Evolutionary conservation across 495 filamentous ascomycete genomes (phyloP).

Genomic region (Hypoxylon crocopeplum): DNA sequence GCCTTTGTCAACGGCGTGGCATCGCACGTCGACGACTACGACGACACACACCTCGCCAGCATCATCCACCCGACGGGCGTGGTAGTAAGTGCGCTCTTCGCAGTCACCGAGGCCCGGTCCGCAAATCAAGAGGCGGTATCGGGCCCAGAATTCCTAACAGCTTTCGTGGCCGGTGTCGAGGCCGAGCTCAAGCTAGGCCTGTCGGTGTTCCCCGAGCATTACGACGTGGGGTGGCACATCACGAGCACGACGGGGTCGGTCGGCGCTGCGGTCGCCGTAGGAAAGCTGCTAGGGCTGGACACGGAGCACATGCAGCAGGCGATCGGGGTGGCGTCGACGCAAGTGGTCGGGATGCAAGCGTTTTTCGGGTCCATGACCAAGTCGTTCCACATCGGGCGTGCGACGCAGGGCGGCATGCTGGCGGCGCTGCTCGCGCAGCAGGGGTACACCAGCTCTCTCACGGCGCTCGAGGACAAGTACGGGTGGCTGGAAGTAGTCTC

Average conservation of each 20-base stretch:
- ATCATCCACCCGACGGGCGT: conserved; percentile 63
- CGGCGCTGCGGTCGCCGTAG: conserved; percentile 58
- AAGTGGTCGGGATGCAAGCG: conserved; percentile 59
- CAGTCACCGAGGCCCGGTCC: conserved; percentile 44
- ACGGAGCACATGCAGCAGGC: conserved; percentile 53
- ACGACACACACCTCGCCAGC: conserved; percentile 63
- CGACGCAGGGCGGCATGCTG: conserved; percentile 57
- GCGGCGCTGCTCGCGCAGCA: conserved; percentile 57
- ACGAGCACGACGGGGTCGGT: conserved; percentile 60
- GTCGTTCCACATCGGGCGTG: conserved; percentile 60
- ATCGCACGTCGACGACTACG: conserved; percentile 63
- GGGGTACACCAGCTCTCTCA: conserved; percentile 55
- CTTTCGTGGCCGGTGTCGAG: conserved; percentile 61
- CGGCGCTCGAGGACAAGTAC: conserved; percentile 59
- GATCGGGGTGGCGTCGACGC: conserved; percentile 59
- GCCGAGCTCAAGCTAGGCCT: conserved; percentile 58
- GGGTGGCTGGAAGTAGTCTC: conserved; percentile 62
- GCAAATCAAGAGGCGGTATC: conserved; percentile 37
- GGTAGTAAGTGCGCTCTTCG: conserved; percentile 57
- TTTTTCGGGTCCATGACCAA: conserved; percentile 64
- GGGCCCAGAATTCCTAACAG: conserved; percentile 54
- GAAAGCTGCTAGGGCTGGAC: conserved; percentile 50
- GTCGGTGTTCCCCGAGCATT: conserved; percentile 60
- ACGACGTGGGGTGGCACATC: conserved; percentile 64
- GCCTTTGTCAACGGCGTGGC: conserved; percentile 62